A percentile compares a stretch with the other conserved stretches of the same genome.
phyloP scores from a whole-genome alignment of 1,284 basidiomycete species.

The Heterobasidion parviporum region DNA sequence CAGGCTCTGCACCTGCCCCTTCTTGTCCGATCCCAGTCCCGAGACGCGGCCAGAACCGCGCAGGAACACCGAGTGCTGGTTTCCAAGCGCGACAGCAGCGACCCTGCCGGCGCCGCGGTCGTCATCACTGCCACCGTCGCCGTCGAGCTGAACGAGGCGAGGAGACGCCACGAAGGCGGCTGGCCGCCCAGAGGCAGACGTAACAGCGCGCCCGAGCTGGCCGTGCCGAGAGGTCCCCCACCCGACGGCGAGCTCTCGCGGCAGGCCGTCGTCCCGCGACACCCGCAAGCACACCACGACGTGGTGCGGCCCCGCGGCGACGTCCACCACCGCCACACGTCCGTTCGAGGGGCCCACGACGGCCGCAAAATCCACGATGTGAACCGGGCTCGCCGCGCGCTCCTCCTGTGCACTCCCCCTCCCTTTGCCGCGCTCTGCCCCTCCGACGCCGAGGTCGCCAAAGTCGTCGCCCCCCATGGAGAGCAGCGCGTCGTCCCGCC shows the following conservation, averaged over 20 bases:
- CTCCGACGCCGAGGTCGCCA: slow-evolving; percentile 63
- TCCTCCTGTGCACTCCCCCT: background rate
- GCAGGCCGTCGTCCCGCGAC: slow-evolving; percentile 15
- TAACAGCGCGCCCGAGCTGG: slow-evolving; percentile 46
- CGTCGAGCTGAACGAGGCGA: slow-evolving; percentile 19
- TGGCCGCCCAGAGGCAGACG: slow-evolving; percentile 13
- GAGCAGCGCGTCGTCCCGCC: slow-evolving; percentile 52
- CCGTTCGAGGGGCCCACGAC: background rate
- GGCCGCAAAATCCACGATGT: slow-evolving; percentile 32
- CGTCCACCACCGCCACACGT: slow-evolving; percentile 12
- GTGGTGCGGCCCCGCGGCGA: slow-evolving; percentile 66
- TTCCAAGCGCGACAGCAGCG: slow-evolving; percentile 47
- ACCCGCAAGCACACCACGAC: slow-evolving; percentile 39
- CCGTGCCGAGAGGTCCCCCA: slow-evolving; percentile 84
- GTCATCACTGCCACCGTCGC: slow-evolving; percentile 15
- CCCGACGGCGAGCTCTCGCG: slow-evolving; percentile 41
- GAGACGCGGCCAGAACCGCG: slow-evolving; percentile 38
- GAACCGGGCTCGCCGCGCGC: slow-evolving; percentile 17
- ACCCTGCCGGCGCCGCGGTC: slow-evolving; percentile 9
- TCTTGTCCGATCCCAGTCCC: slow-evolving; percentile 60
- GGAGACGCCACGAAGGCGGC: slow-evolving; percentile 27
- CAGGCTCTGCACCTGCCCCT: slow-evolving; percentile 53
- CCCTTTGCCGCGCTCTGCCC: background rate
- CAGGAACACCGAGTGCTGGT: slow-evolving; percentile 62
- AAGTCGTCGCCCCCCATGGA: slow-evolving; percentile 81